phyloP scores from a whole-genome alignment of 305 asterid genomes.

The Rubia tinctorum region DNA sequence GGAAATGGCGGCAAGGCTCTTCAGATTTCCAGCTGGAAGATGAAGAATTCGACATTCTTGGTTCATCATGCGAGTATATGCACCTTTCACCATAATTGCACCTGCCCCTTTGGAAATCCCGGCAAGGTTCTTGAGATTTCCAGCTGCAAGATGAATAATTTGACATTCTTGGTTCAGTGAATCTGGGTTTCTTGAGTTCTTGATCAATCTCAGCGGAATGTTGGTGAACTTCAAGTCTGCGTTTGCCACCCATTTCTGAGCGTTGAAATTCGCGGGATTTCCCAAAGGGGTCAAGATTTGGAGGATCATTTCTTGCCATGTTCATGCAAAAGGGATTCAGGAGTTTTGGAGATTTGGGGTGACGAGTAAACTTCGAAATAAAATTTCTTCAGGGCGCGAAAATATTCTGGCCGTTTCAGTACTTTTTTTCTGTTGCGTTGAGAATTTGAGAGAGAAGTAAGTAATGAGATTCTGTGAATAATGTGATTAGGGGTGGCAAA shows the following conservation, averaged over 20 bases:
- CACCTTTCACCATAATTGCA: conserved; percentile 44
- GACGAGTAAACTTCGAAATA: neutral
- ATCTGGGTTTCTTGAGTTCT: conserved; percentile 22
- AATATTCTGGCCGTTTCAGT: neutral
- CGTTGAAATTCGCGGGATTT: neutral
- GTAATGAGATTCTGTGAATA: neutral
- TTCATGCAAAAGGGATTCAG: neutral
- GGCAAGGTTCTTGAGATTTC: conserved; percentile 21
- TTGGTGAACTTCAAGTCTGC: neutral
- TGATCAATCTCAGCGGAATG: conserved; percentile 2
- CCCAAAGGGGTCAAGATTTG: neutral
- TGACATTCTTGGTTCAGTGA: conserved; percentile 23
- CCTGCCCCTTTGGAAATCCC: conserved; percentile 30
- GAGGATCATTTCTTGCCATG: neutral
- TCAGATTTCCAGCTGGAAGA: conserved; percentile 14
- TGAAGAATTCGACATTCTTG: conserved; percentile 20
- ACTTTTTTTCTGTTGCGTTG: neutral
- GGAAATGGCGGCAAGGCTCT: conserved; percentile 31
- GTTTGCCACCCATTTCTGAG: conserved; percentile 2
- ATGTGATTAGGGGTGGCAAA: too few species aligned
- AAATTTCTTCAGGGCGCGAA: neutral
- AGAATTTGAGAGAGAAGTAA: too few species aligned
- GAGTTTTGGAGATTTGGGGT: neutral
- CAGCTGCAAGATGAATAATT: conserved; percentile 16
- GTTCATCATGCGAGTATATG: conserved; percentile 32